Conservation (phyloP, 2,329 filamentous ascomycete genomes). For the Fusarium zealandicum region DNA sequence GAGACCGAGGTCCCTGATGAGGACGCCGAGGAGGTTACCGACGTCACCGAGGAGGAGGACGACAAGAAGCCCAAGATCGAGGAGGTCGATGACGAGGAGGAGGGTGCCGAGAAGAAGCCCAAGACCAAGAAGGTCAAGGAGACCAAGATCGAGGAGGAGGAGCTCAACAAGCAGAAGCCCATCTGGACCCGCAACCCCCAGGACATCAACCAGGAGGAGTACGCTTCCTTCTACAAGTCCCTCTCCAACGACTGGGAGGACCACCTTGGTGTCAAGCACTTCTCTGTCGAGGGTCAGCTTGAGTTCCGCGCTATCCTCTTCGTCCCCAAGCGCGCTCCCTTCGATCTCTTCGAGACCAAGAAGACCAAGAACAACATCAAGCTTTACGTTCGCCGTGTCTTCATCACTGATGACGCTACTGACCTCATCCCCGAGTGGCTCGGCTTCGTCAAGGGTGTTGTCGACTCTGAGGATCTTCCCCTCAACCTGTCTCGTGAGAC, state of each 20-base stretch:
- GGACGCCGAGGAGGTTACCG: constrained; percentile 80
- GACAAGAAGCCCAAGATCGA: constrained; percentile 97
- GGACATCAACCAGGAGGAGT: constrained; percentile 96
- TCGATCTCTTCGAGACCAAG: constrained; percentile 99
- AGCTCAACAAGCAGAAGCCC: constrained; percentile 99
- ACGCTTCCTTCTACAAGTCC: constrained; percentile 99
- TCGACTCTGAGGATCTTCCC: constrained; percentile 99
- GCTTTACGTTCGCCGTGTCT: constrained; percentile 99
- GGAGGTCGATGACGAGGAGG: constrained; percentile 87
- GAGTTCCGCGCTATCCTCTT: constrained; percentile 99
- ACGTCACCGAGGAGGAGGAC: constrained; percentile 69
- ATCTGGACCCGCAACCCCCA: constrained; percentile 99
- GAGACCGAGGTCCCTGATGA: constrained; percentile 99
- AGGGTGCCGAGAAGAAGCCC: constrained; percentile 87
- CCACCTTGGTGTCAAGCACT: constrained; percentile 99
- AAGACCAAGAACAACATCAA: constrained; percentile 99
- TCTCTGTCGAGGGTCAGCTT: constrained; percentile 99
- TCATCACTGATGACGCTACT: constrained; percentile 99
- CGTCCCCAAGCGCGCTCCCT: constrained; percentile 98
- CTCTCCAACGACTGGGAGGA: constrained; percentile 99
- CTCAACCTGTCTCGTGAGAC: constrained; percentile 99
- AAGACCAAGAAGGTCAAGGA: constrained; percentile 99
- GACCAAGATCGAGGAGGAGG: constrained; percentile 97
- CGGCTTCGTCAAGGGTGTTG: constrained; percentile 99
- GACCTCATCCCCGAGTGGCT: constrained; percentile 99